Base-by-base conservation (phyloP, 192 early-diverging fungal genomes). In the Backusella australiensis region DNA sequence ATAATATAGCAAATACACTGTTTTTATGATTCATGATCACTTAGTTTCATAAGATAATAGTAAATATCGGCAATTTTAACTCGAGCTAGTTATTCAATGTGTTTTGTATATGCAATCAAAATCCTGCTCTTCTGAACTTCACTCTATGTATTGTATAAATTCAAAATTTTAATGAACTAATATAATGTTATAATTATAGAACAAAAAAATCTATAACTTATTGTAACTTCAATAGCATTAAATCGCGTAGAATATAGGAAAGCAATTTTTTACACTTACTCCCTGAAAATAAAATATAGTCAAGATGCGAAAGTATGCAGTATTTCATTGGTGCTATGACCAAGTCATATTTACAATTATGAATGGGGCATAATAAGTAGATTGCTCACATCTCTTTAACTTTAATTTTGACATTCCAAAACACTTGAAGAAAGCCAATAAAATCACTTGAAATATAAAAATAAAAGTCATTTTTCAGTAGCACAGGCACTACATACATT, bases 361-460 rank as follows among this genome's bases (percentile, higher is more conserved):
- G 56, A 29, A 63, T 63, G 26, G 56, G 11, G 21, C 21, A 26
- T 63, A 63, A 63, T 63, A 26, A 63, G 7, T 29, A 63, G 56
- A 29, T 26, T 63, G 26, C 56, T 29, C 26, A 7, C 46, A 14
- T 29, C 56, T 63, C 21, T 29, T 63, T 29, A 29, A 63, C 56
- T 3, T 63, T 29, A 63, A 63, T 63, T 63, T 63, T 63, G 56
- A 63, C 56, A 63, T 63, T 63, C 56, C 56, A 63, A 29, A 29
- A 26, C 23, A 29, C 53, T 12, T 63, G 53, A 9, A 29, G 56
- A 23, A 59, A 29, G 12, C 56, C 56, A 63, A 63, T 63, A 29
- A 63, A 26, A 63, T 63, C 56, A 29, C 11, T 63, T 29, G 8
- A 29, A 63, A 8, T 29, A 21, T 11, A 63, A 26, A 63, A 26